Base-by-base conservation (phyloP, 345 rosid genomes). In the Mangifera indica region DNA sequence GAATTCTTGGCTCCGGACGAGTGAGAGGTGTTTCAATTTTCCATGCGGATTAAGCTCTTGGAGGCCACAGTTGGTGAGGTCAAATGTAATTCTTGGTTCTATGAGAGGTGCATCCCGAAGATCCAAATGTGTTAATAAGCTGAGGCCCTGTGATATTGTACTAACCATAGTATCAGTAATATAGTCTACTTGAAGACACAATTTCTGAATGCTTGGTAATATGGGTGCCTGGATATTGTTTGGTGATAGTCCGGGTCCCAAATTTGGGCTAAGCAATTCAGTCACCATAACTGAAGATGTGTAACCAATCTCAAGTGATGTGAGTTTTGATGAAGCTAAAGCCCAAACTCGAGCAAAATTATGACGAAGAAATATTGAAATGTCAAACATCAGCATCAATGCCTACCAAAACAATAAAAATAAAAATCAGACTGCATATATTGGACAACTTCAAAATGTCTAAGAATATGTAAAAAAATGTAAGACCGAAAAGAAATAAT, bases 1-100 rank as follows among this genome's bases (percentile, higher is more conserved):
- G 76, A 79, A 89, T 74, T 91, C 96, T 80, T 93, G 97, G 83
- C 94, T 87, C 62, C 97, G 88, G 67, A 91, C 80, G 22, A 94
- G 80, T 2, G 97, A 90, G 46, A 94, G 91, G 74, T 87, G 96
- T 79, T 87, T 91, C 83, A 90, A 77, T 78, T 86, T 91, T 42
- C 93, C 91, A 67, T 84, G 80, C 18, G 75, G 89, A 81, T 91
- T 91, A 49, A 94, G 87, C 81, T 84, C 92, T 61, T 87, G 97
- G 72, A 94, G 92, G 45, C 97, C 97, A 45, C 81, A 76, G 80
- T 92, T 91, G 20, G 98, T 90, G 24, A 94, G 95, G 74, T 94
- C 98, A 68, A 84, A 80, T 26, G 86, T 26, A 64, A 87, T 62
- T 29, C 86, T 80, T 24, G 92, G 97, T 77, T 91, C 92, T 62